Base-by-base conservation (phyloP, 2,329 filamentous ascomycete species). In the Colletotrichum tanaceti region DNA sequence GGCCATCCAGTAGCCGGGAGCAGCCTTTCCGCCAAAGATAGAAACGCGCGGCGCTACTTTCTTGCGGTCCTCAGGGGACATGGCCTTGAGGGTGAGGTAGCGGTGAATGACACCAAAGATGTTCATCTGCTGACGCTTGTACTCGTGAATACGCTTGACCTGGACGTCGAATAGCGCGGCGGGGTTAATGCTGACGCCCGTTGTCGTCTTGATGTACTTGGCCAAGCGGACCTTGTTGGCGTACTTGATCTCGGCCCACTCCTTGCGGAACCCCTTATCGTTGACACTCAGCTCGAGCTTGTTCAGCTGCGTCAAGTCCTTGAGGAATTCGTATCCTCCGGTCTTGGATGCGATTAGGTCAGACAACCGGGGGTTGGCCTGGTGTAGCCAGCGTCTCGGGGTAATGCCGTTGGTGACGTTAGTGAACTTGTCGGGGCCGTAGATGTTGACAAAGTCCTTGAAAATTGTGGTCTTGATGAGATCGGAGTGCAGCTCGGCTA, bases 341-440 rank as follows among this genome's bases (percentile, higher is more conserved):
- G 92, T 87, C 84, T 97, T 98, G 77, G 90, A 93, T 1, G 94
- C 92, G 78, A 99, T 98, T 71, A 99, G 84, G 77, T 94, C 93
- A 0, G 95, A 98, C 38, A 99, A 85, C 64, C 92, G 89, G 13
- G 95, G 96, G 79, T 99, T 99, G 70, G 96, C 96, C 80, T 99
- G 96, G 83, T 99, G 94, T 66, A 99, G 85, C 96, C 96, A 99
- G 77, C 96, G 89, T 75, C 96, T 89, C 13, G 96, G 96, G 0
- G 96, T 99, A 78, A 99, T 97, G 68, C 96, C 96, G 79, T 99
- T 99, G 72, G 96, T 99, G 72, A 99, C 95, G 75, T 99, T 99
- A 66, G 93, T 97, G 81, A 99, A 99, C 80, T 98, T 98, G 86
- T 99, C 96, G 0, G 91, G 91, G 3, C 96, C 96, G 75, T 96